Base-by-base conservation (phyloP, 768 basidiomycete species). In the Phlebiopsis gigantea region DNA sequence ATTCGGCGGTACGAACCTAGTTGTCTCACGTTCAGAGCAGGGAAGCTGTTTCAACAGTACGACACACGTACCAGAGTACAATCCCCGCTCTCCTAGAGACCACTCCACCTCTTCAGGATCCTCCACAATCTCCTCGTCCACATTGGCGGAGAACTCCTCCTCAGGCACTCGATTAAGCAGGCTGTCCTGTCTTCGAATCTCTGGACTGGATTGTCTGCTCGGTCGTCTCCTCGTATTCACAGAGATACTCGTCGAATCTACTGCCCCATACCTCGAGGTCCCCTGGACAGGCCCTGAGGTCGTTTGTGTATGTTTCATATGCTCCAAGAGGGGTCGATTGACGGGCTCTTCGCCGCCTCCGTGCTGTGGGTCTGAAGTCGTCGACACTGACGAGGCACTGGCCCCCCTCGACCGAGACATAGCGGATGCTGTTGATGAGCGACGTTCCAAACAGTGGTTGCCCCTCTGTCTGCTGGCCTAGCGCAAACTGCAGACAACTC, bases 1-100 rank as follows among this genome's bases (percentile, higher is more conserved):
- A 85, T 67, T 30, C 73, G 75, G 39, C 64, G 68, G 72, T 88
- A 88, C 4, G 86, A 87, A 21, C 87, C 88, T 90, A 39, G 34
- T 12, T 3, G 17, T 39, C 34, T 39, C 34, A 39, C 34, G 34
- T 39, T 39, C 17, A 39, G 34, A 12, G 58, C 42, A 56, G 48
- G 22, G 55, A 47, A 4, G 49, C 43, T 2, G n/a, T 39, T 10
- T 3, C 53, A 49, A 29, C 2, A 34, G 8, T 34, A 5, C 19
- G 24, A 26, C 15, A 63, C 74, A 42, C n/a, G n/a, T 56, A 79
- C 82, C 82, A 55, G 66, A 57, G 55, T 81, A 84, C 43, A 81
- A 64, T 2, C 81, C 82, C 48, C 75, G 71, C 61, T 77, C 72
- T 59, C 75, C 78, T 56, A 83, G 60, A 55, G 72, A 72, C 75